Evolutionary conservation across 768 basidiomycete species (phyloP), one percentile per base, ranked within the genome.

Genomic region (Brasilioporus rufonigricans): DNA sequence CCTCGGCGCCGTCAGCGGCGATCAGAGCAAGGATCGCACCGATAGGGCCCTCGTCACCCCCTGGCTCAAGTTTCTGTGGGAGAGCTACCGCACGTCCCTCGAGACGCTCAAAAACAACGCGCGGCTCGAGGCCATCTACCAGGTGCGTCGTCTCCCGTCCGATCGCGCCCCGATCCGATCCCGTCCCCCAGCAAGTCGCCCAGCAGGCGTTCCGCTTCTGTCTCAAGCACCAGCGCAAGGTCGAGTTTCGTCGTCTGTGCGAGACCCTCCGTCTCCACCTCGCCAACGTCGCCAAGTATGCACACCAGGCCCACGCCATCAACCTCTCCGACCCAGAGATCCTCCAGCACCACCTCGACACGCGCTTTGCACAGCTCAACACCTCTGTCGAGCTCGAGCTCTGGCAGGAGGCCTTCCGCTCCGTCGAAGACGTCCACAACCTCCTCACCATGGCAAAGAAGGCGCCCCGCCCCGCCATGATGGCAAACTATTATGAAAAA

Each of bases 401-500:
- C 26, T 99, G 96, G 96, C 95, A 98, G 67, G 96, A 98, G 66
- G 96, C 93, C 11, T 99, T 98, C 82, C 89, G 96, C 56, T 93
- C 93, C 39, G 93, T 98, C 56, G 96, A 99, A 72, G 96, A 99
- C 71, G 91, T 98, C 36, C 96, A 98, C 76, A 93, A 94, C 64
- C 81, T 98, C 33, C 84, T 99, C 60, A 91, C 87, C 12, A 86
- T 93, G 83, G 89, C 90, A 27, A 96, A 96, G 71, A 96, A 94
- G 73, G 85, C 91, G 0, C 92, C 93, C 1, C 86, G 93, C 32
- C 92, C 93, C 0, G 81, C 87, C 13, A 96, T 98, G 93, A 98
- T 98, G 95, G 93, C 93, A 55, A 93, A 91, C 71, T 98, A 98
- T 75, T 98, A 98, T 74, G 94, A 98, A 72, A 98, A 98, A 74